A percentile compares a stretch with the other conserved stretches of the same genome.
These are phyloP conservation scores for Suillus subaureus DNA, from an alignment of 768 basidiomycete genomes.

Conservation along the genomic window DNA sequence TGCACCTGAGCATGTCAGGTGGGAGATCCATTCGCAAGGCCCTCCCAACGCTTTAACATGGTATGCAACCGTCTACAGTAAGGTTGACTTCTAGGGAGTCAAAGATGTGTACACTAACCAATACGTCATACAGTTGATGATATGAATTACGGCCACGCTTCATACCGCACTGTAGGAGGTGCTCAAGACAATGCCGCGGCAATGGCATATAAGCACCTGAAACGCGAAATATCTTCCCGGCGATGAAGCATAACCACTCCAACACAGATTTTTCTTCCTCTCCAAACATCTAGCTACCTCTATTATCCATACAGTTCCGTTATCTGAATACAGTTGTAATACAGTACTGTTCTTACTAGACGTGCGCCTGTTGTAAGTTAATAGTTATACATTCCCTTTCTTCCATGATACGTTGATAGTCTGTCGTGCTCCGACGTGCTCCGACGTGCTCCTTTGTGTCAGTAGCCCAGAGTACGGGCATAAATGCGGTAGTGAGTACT, in stretches of 20 bases:
- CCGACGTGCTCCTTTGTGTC: background rate
- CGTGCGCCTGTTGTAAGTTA: background rate
- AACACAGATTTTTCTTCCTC: background rate
- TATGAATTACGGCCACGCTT: background rate
- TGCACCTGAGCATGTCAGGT: background rate
- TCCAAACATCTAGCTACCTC: background rate
- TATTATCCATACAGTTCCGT: background rate
- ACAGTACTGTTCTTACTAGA: background rate
- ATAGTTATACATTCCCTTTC: background rate
- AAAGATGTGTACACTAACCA: background rate
- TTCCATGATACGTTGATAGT: background rate
- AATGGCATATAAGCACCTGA: background rate
- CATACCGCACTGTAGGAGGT: background rate
- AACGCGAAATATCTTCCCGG: background rate
- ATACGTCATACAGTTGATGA: background rate
- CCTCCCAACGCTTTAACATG: background rate
- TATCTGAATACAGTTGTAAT: background rate
- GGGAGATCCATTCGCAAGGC: background rate
- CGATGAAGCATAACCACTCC: background rate
- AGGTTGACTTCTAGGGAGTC: background rate
- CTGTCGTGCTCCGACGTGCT: background rate
- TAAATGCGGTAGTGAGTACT: background rate
- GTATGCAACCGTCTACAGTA: background rate
- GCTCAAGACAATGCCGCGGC: background rate
- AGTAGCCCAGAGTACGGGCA: background rate